Conservation (phyloP, 495 filamentous ascomycete species). For the Extremus antarcticus region DNA sequence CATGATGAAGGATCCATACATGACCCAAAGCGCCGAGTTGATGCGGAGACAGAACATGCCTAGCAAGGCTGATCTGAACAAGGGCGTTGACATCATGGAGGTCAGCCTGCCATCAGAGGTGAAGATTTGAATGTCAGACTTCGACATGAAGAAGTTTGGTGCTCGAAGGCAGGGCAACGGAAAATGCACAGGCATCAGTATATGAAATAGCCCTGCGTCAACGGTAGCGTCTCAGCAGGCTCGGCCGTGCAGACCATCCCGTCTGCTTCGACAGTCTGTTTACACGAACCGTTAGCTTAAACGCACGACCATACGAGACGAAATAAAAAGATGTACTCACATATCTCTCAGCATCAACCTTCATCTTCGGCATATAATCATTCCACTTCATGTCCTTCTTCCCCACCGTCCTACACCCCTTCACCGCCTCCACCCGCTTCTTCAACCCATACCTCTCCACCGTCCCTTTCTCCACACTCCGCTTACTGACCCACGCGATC, state of each 20-base stretch:
- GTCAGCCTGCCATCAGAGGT: conserved; percentile 44
- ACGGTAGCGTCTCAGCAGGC: conserved; percentile 59
- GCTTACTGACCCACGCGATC: conserved; percentile 78
- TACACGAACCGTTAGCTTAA: conserved; percentile 5
- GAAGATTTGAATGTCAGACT: conserved; percentile 37
- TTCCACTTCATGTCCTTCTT: conserved; percentile 97
- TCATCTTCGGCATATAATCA: conserved; percentile 78
- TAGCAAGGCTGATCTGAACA: conserved; percentile 60
- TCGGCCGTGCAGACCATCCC: conserved; percentile 64
- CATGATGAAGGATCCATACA: conserved; percentile 82
- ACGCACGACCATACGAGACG: neutral
- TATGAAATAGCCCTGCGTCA: conserved; percentile 65
- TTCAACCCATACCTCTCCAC: conserved; percentile 61
- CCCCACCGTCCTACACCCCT: conserved; percentile 63
- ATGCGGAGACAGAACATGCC: conserved; percentile 80
- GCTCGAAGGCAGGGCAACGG: too few relatives aligned
- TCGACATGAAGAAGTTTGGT: neutral
- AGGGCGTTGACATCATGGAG: conserved; percentile 61
- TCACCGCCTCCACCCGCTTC: conserved; percentile 74
- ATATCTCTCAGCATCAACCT: conserved; percentile 87
- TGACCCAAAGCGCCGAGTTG: conserved; percentile 72
- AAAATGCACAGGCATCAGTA: neutral
- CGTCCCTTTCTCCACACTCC: conserved; percentile 51
- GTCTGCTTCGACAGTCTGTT: conserved; percentile 70
- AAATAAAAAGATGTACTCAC: conserved; percentile 28